Percentiles rank a stretch among this genome's conserved stretches.
These are phyloP conservation scores for Cystobasidium onofrii DNA, from an alignment of 768 basidiomycete species.

Conservation along the genomic window DNA sequence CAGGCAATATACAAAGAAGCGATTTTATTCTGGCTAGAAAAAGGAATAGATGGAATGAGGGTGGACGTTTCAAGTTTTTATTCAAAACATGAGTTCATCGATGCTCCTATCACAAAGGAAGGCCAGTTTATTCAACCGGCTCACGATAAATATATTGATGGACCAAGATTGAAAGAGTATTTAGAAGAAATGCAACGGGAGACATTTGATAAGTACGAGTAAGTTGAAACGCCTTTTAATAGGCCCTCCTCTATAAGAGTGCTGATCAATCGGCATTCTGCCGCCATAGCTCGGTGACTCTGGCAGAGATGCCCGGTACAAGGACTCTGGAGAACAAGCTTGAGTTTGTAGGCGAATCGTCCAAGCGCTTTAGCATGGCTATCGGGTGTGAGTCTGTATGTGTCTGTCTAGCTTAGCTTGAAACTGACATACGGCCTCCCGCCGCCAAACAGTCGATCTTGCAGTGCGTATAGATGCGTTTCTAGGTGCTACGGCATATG, in stretches of 20 bases:
- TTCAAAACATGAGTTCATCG: constrained; percentile 58
- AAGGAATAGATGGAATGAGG: constrained; percentile 67
- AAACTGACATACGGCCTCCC: not conserved
- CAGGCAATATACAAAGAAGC: constrained; percentile 54
- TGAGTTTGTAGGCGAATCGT: constrained; percentile 34
- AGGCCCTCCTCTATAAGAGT: no score
- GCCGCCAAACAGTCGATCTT: not conserved
- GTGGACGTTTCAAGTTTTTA: constrained; percentile 48
- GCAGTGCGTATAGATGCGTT: not conserved
- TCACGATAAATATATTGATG: constrained; percentile 41
- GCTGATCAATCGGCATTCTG: no score
- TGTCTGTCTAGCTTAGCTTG: no score
- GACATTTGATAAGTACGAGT: constrained; percentile 55
- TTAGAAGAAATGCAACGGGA: constrained; percentile 59
- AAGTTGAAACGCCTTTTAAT: no score
- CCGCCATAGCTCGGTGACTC: constrained; percentile 34
- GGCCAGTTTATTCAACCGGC: constrained; percentile 35
- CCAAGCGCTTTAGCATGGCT: constrained; percentile 20
- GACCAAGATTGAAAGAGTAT: constrained; percentile 61
- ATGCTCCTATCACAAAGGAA: constrained; percentile 56
- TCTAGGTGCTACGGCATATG: not conserved
- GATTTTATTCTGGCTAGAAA: constrained; percentile 65
- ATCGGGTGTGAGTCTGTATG: constrained; percentile 20
- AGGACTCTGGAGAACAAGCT: constrained; percentile 50
- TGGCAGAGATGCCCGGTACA: constrained; percentile 45